Base-by-base conservation (phyloP, 1,284 basidiomycete genomes). In the Pterula multifida region DNA sequence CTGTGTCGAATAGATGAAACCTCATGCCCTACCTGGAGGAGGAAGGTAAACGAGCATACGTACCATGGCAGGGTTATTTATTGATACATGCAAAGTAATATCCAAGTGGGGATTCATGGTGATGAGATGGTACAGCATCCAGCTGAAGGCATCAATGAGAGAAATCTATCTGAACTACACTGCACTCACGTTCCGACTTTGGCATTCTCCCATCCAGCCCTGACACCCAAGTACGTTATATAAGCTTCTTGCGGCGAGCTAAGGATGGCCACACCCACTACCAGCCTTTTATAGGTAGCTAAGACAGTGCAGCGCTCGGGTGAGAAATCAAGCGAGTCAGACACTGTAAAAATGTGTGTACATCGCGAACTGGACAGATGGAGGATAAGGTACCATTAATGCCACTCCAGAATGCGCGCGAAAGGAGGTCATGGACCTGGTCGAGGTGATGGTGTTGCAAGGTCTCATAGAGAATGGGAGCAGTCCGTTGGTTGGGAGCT, bases 161-260 rank as follows among this genome's bases (percentile, higher is more conserved):
- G 22, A 35, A 25, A 1, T 35, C 6, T 19, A 32, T 2, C 42
- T 19, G 32, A 3, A 22, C 25, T 11, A 21, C 22, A 53, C 52
- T 26, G 50, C 36, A 63, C 71, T 28, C 61, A 86, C 85, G 81
- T 83, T 21, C 83, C 85, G 50, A 89, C 82, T 51, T 80, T 76
- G 1, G 77, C 70, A 55, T 79, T 81, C 52, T 88, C 82, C 86
- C 86, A 89, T 2, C 86, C 84, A 11, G 79, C 69, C 55, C 74
- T 77, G 36, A 89, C 85, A 28, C 72, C 80, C 6, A 89, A 70
- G 55, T 86, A 89, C 3, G 84, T 87, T 51, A 89, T 84, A 57
- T 89, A 88, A 2, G 82, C 80, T 60, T 86, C 82, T 50, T 75
- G 74, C 0, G 85, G 85, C n/a, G 82, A 86, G 61, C 79, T 85